Evolutionary conservation across 1,284 basidiomycete species (phyloP).

Genomic region (Ustilago sp.): DNA sequence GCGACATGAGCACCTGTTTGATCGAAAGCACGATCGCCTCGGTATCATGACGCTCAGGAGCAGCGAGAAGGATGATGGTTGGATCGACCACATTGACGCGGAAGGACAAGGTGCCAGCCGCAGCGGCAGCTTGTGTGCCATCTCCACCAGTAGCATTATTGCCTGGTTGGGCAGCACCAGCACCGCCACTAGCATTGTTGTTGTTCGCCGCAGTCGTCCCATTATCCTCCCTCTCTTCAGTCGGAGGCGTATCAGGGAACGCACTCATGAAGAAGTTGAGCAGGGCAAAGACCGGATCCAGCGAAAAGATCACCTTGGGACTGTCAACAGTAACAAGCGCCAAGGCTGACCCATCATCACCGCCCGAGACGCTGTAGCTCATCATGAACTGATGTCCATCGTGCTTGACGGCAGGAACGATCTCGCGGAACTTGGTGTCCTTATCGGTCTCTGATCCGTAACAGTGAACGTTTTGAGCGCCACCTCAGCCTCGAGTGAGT

Average conservation of each 20-base stretch:
- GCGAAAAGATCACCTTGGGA: conserved; percentile 90
- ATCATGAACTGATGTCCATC: conserved; percentile 95
- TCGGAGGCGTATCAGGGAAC: conserved; percentile 67
- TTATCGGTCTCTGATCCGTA: conserved; percentile 83
- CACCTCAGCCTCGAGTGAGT: conserved; percentile 86
- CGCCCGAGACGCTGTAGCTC: conserved; percentile 81
- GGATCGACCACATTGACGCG: conserved; percentile 92
- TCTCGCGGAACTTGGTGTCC: conserved; percentile 87
- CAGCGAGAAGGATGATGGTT: conserved; percentile 88
- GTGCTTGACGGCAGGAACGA: conserved; percentile 90
- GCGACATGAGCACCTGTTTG: conserved; percentile 87
- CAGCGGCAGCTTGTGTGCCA: not conserved
- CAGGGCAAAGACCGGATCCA: conserved; percentile 91
- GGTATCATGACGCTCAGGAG: conserved; percentile 82
- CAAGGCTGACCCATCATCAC: conserved; percentile 75
- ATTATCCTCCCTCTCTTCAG: conserved; percentile 2
- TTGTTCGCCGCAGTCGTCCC: conserved; percentile 15
- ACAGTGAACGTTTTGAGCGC: conserved; percentile 90
- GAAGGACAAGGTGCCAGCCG: conserved; percentile 72
- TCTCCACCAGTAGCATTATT: not conserved
- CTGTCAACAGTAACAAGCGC: conserved; percentile 91
- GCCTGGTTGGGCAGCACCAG: conserved; percentile 7
- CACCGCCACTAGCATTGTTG: not conserved
- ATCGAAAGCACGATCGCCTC: conserved; percentile 90
- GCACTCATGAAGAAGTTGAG: conserved; percentile 85